Percentiles rank a stretch among this genome's conserved stretches.
Evolutionary conservation across 306 rosid genomes (phyloP).

Genomic region (Vigna nakashimae): DNA sequence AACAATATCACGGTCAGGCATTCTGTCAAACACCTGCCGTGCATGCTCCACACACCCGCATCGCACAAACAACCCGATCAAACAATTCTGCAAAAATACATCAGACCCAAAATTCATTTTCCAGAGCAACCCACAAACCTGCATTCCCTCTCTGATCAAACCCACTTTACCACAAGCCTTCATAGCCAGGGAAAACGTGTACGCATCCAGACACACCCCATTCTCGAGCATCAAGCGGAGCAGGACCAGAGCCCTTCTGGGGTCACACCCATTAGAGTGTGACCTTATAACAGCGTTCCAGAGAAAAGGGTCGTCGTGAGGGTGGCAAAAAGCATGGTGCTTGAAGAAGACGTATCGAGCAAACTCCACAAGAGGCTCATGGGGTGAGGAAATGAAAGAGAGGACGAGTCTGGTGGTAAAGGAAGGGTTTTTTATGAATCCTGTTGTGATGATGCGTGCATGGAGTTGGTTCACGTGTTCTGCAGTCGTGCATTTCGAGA

Average conservation of each 20-base stretch:
- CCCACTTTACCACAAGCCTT: constrained; percentile 77
- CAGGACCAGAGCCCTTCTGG: constrained; percentile 56
- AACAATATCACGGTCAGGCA: constrained; percentile 65
- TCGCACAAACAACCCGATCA: constrained; percentile 55
- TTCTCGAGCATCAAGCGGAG: constrained; percentile 68
- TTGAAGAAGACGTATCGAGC: constrained; percentile 74
- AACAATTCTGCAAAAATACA: constrained; percentile 69
- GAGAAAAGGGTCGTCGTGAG: constrained; percentile 67
- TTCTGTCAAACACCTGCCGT: constrained; percentile 60
- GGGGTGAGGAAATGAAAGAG: constrained; percentile 72
- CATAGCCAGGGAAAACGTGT: constrained; percentile 66
- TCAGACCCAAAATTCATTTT: constrained; percentile 59
- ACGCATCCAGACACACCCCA: constrained; percentile 67
- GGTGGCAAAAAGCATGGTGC: constrained; percentile 50
- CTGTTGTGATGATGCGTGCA: constrained; percentile 64
- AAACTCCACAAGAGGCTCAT: constrained; percentile 58
- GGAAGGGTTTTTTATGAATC: constrained; percentile 49
- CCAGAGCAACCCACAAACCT: constrained; percentile 72
- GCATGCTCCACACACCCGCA: constrained; percentile 66
- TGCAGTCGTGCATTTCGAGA: constrained; percentile 64
- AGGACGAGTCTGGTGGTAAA: constrained; percentile 63
- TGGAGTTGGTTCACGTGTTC: constrained; percentile 67
- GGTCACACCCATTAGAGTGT: constrained; percentile 76
- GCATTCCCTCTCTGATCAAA: constrained; percentile 66
- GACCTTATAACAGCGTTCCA: constrained; percentile 82